Evolutionary conservation across 2,329 filamentous ascomycete species (phyloP).

Genomic region (Penicillium fuscoglaucum): DNA sequence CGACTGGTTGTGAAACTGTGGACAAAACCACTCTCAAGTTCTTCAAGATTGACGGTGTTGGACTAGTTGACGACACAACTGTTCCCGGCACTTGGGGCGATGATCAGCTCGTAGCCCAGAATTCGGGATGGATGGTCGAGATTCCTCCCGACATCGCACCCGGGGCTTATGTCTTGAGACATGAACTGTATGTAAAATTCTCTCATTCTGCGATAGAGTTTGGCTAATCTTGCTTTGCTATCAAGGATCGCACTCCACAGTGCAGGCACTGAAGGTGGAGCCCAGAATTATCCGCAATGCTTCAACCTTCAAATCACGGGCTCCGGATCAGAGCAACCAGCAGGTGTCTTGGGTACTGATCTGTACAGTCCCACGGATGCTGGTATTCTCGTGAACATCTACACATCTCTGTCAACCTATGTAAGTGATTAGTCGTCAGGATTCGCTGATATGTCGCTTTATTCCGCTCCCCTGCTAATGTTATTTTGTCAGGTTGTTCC

Average conservation of each 20-base stretch:
- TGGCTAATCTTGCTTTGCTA: neutral
- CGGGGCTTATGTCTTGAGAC: conserved; percentile 53
- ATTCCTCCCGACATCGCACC: conserved; percentile 48
- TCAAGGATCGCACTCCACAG: conserved; percentile 49
- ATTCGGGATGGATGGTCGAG: conserved; percentile 49
- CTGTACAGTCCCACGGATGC: conserved; percentile 57
- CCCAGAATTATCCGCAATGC: conserved; percentile 57
- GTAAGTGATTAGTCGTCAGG: conserved; percentile 34
- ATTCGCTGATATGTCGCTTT: conserved; percentile 22
- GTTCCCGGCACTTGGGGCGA: conserved; percentile 55
- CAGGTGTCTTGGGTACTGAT: conserved; percentile 51
- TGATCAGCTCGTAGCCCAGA: conserved; percentile 52
- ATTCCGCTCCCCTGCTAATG: conserved; percentile 32
- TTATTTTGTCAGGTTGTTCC: conserved; percentile 38
- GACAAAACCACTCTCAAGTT: conserved; percentile 56
- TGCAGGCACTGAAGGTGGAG: conserved; percentile 42
- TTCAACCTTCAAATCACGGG: conserved; percentile 60
- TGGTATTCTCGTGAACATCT: conserved; percentile 60
- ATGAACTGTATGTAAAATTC: conserved; percentile 42
- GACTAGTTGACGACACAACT: conserved; percentile 48
- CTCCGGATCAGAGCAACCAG: conserved; percentile 46
- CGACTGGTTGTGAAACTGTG: conserved; percentile 54
- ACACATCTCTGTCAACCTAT: conserved; percentile 50
- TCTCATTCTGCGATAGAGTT: rapidly evolving
- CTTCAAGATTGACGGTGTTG: conserved; percentile 62